phyloP scores from a whole-genome alignment of 768 basidiomycete genomes.

The Rhodotorula diobovata region DNA sequence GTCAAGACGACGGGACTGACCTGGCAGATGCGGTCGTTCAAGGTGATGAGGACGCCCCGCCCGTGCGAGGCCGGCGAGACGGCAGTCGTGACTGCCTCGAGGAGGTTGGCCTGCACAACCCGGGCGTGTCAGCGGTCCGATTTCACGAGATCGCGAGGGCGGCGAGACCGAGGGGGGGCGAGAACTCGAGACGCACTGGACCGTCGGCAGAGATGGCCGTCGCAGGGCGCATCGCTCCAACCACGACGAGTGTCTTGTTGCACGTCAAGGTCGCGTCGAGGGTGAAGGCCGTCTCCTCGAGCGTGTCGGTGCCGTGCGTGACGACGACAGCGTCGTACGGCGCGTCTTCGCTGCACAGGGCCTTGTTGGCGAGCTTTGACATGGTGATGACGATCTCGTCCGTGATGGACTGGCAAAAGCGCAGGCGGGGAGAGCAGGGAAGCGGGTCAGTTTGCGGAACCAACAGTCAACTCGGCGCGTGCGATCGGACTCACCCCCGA shows the following conservation, averaged over 20 bases:
- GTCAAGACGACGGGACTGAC: no score
- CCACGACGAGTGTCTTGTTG: conserved; percentile 45
- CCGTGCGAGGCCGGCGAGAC: conserved; percentile 3
- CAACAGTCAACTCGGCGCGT: no score
- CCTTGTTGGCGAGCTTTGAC: conserved; percentile 37
- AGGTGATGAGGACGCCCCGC: conserved; percentile 44
- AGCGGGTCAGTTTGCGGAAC: no score
- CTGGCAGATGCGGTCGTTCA: conserved; percentile 47
- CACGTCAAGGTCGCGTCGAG: conserved; percentile 46
- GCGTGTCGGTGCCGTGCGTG: conserved; percentile 40
- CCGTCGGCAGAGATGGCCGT: conserved; percentile 43
- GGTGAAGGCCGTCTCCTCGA: conserved; percentile 46
- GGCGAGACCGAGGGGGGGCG: no score
- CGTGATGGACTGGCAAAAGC: conserved; percentile 9
- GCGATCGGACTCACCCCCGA: no score
- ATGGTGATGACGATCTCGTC: conserved; percentile 16
- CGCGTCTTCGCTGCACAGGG: conserved; percentile 41
- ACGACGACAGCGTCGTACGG: conserved; percentile 40
- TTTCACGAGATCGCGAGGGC: no score
- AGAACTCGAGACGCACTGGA: neutral
- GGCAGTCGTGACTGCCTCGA: conserved; percentile 44
- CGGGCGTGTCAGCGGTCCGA: no score
- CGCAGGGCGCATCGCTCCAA: conserved; percentile 47
- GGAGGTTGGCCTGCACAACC: conserved; percentile 42
- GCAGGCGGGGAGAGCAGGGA: no score